These are phyloP conservation scores for Niveomyces coronatus DNA, from an alignment of 2,329 filamentous ascomycete genomes.

Conservation along the genomic window DNA sequence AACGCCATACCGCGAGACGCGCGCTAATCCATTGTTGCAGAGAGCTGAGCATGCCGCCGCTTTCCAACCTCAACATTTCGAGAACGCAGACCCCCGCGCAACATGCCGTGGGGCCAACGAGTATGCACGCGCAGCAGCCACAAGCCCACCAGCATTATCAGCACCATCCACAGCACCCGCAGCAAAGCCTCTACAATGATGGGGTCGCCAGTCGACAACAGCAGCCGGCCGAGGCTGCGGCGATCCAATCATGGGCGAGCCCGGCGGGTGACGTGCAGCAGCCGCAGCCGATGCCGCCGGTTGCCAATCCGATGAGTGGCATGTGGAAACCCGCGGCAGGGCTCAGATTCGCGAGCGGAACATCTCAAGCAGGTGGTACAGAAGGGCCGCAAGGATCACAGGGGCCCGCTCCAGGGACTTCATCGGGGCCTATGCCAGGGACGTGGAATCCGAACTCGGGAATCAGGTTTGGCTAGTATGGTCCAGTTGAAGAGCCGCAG, in stretches of 20 bases:
- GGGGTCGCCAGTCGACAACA: slow-evolving; percentile 9
- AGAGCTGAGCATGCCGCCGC: slow-evolving; percentile 41
- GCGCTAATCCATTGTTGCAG: slow-evolving; percentile 18
- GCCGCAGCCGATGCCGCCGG: slow-evolving; percentile 36
- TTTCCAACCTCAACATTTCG: slow-evolving; percentile 33
- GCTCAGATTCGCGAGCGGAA: slow-evolving; percentile 52
- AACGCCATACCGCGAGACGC: too few relatives aligned
- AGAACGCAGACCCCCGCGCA: slow-evolving; percentile 19
- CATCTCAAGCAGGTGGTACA: slow-evolving; percentile 15
- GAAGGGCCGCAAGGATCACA: slow-evolving; percentile 16
- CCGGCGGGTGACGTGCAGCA: slow-evolving; percentile 46
- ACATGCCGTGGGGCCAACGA: background rate
- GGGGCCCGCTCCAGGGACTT: too few relatives aligned
- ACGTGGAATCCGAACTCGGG: slow-evolving; percentile 51
- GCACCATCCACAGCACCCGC: slow-evolving; percentile 7
- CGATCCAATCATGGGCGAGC: slow-evolving; percentile 48
- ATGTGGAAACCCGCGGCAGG: slow-evolving; percentile 71
- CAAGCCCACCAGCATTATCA: slow-evolving; percentile 1
- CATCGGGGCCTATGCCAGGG: slow-evolving; percentile 25
- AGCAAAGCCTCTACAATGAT: slow-evolving; percentile 13
- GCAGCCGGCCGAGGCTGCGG: slow-evolving; percentile 21
- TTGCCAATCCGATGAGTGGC: slow-evolving; percentile 20
- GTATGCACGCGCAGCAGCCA: slow-evolving; percentile 12
- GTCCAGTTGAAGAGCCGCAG: too few relatives aligned
- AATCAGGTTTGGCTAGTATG: slow-evolving; percentile 44